Conservation (phyloP, 768 basidiomycete genomes). For the Pseudohyphozyma bogoriensis region DNA sequence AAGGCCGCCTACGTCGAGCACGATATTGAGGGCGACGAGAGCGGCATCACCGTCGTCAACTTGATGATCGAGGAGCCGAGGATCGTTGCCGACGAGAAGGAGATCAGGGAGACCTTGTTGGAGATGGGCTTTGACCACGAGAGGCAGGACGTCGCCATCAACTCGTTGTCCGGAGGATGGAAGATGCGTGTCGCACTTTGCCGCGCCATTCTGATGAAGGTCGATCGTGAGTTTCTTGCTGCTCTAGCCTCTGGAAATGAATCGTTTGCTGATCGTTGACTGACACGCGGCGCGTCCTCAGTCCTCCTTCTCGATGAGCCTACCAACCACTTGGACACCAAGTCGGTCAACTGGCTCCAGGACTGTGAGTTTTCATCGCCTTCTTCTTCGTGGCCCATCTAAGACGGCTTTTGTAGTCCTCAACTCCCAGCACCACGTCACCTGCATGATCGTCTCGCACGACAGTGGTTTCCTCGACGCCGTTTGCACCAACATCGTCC, state of each 20-base stretch:
- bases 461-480: conserved; percentile 94
- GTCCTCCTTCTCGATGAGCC: conserved; percentile 52
- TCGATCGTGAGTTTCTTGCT: no score
- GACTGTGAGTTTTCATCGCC: conserved; percentile 41
- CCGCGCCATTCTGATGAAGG: conserved; percentile 92
- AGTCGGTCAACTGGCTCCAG: conserved; percentile 86
- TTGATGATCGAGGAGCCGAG: conserved; percentile 48
- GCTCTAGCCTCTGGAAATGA: no score
- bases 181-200: conserved; percentile 98
- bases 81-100: conserved; percentile 65
- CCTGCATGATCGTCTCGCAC: conserved; percentile 88
- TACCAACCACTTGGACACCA: conserved; percentile 42
- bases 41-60: conserved; percentile 31
- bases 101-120: conserved; percentile 65
- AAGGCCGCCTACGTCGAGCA: conserved; percentile 96
- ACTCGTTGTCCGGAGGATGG: conserved; percentile 91
- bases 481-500: conserved; percentile 91
- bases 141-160: conserved; percentile 73
- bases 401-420: conserved; percentile 43
- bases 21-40: conserved; percentile 48
- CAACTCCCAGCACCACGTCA: conserved; percentile 65
- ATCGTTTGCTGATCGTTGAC: no score
- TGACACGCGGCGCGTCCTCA: no score
- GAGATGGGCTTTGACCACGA: conserved; percentile 87
- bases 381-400: background rate